Evolutionary conservation across 1,139 yeast species (phyloP).

Genomic region (Nakaseomyces glabratus): DNA sequence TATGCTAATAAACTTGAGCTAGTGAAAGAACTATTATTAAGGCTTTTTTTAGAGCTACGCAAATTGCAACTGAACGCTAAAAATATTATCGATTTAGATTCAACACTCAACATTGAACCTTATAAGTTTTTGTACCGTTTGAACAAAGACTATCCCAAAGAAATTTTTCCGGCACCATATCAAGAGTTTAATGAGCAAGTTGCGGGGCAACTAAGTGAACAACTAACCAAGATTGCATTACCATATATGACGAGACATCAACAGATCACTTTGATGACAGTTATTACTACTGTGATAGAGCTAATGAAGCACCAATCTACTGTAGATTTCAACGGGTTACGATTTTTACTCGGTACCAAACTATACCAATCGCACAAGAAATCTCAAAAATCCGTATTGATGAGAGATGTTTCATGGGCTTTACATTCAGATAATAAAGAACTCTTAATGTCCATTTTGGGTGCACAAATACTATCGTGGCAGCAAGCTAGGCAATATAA

Average conservation of each 20-base stretch:
- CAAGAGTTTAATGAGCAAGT: constrained; percentile 38
- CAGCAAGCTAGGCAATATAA: constrained; percentile 51
- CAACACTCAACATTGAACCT: constrained; percentile 33
- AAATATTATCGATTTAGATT: constrained; percentile 31
- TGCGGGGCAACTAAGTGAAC: constrained; percentile 46
- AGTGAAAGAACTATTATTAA: constrained; percentile 50
- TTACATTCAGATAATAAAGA: constrained; percentile 74
- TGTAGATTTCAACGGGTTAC: constrained; percentile 63
- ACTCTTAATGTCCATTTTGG: constrained; percentile 48
- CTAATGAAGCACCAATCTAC: constrained; percentile 42
- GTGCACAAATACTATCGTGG: constrained; percentile 52
- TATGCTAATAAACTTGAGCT: constrained; percentile 51
- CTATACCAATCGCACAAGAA: constrained; percentile 50
- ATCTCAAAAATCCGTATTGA: constrained; percentile 44
- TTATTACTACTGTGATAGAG: constrained; percentile 53
- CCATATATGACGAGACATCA: constrained; percentile 88
- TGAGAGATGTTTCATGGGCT: constrained; percentile 86
- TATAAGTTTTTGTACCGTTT: constrained; percentile 25
- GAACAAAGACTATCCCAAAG: constrained; percentile 20
- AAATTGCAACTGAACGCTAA: constrained; percentile 39
- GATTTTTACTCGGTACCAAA: constrained; percentile 66
- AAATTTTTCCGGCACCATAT: constrained; percentile 35
- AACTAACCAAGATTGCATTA: constrained; percentile 53
- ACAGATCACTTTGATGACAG: constrained; percentile 69
- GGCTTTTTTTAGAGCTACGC: constrained; percentile 45